Conservation (phyloP, 768 basidiomycete genomes). For the Calocybe gangraenosa region DNA sequence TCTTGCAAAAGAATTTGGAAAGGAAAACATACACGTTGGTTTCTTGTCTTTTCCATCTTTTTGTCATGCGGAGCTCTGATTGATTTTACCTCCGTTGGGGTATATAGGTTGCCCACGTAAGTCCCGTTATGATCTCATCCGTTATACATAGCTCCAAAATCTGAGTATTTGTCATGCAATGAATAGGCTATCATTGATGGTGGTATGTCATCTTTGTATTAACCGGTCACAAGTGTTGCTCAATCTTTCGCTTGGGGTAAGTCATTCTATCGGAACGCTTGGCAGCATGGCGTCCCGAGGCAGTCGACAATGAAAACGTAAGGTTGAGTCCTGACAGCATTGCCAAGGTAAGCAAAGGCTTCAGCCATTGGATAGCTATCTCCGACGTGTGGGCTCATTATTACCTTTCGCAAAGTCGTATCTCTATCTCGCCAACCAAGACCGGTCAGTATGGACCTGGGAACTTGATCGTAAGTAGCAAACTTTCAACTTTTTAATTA, state of each 20-base stretch:
- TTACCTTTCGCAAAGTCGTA: slow-evolving; percentile 46
- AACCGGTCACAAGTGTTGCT: not conserved
- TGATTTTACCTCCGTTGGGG: slow-evolving; percentile 20
- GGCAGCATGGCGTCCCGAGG: slow-evolving; percentile 19
- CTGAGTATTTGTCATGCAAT: slow-evolving; percentile 53
- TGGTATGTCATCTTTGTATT: slow-evolving; percentile 21
- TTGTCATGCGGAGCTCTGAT: slow-evolving; percentile 38
- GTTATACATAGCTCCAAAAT: slow-evolving; percentile 43
- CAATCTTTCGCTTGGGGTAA: slow-evolving; percentile 10
- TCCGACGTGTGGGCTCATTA: not conserved
- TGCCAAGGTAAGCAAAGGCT: slow-evolving; percentile 42
- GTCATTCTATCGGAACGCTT: slow-evolving; percentile 30
- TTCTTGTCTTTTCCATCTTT: slow-evolving; percentile 23
- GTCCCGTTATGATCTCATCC: not conserved
- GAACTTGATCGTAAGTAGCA: slow-evolving; percentile 69
- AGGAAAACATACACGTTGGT: slow-evolving; percentile 67
- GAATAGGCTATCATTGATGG: slow-evolving; percentile 63
- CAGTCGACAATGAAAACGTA: slow-evolving; percentile 39
- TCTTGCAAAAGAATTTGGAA: slow-evolving; percentile 66
- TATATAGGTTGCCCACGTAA: slow-evolving; percentile 26
- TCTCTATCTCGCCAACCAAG: slow-evolving; percentile 62
- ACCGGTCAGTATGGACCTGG: slow-evolving; percentile 74
- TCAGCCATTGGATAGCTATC: not conserved
- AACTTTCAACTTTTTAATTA: not conserved
- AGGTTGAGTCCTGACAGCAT: slow-evolving; percentile 62